Percentiles rank a stretch among this genome's conserved stretches.
Conservation (phyloP, 2,329 filamentous ascomycete species). For the Penicillium sp. region DNA sequence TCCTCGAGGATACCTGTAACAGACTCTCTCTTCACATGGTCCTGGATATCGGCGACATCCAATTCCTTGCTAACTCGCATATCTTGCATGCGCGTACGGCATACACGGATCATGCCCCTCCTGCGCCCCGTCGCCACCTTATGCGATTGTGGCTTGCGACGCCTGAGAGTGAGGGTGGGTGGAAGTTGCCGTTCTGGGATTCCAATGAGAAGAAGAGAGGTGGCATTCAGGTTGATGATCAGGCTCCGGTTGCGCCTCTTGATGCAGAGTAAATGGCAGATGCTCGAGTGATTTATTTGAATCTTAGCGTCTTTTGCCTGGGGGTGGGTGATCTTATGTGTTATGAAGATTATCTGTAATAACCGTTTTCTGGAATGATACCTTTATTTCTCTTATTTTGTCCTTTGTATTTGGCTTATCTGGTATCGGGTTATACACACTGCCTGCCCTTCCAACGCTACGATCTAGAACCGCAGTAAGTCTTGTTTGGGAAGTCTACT, state of each 20-base stretch:
- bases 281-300: background rate
- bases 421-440: too few species aligned
- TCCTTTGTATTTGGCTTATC: background rate
- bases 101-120: constrained; percentile 70
- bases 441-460: too few species aligned
- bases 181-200: constrained; percentile 80
- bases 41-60: constrained; percentile 82
- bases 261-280: constrained; percentile 66
- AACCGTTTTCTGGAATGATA: background rate
- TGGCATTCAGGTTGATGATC: constrained; percentile 84
- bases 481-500: too few species aligned
- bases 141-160: constrained; percentile 83
- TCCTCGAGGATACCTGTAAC: constrained; percentile 75
- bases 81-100: constrained; percentile 78
- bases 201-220: constrained; percentile 81
- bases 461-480: too few species aligned
- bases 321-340: background rate
- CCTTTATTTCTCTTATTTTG: background rate
- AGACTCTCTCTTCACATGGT: constrained; percentile 78
- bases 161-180: constrained; percentile 78
- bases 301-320: background rate
- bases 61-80: constrained; percentile 79
- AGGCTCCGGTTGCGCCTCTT: constrained; percentile 68
- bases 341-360: background rate
- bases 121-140: constrained; percentile 70